Evolutionary conservation across 2,329 filamentous ascomycete species (phyloP), one percentile per base, ranked within the genome.

Genomic region (Pseudocercospora musae): DNA sequence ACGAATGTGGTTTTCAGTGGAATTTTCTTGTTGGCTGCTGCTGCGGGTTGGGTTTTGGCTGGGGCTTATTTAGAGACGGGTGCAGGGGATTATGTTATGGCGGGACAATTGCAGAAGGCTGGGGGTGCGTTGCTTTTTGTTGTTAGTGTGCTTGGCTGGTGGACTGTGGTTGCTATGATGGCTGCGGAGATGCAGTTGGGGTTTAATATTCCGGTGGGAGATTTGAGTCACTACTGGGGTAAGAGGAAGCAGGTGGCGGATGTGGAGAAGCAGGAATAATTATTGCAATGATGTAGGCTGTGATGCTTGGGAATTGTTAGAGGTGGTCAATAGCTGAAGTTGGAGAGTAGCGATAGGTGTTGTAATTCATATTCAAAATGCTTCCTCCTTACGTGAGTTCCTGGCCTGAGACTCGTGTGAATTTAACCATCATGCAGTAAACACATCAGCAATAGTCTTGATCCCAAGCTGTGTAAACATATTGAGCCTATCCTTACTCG

Each of bases 111-210:
- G 58, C 81, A 83, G 60, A 82, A 80, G 74, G 68, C 74, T 60
- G 76, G 75, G 20, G 76, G 74, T 27, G 75, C 75, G 6, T 49
- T 77, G 4, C 59, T 77, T 4, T 84, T 84, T 60, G 71, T 82
- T 0, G 79, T 82, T 0, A 80, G 77, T 0, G 21, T 78, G 0
- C 66, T 84, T 4, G 82, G 82, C 1, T 84, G 81, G 79, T 84
- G 84, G 63, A 81, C 83, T 73, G 79, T 79, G 9, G 78, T 83
- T 54, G 81, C 82, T 4, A 83, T 84, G 61, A 83, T 84, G 79
- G 78, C 79, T 1, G 80, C 78, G 3, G 82, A 84, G 73, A 83
- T 84, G 64, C 75, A 81, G 3, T 78, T 83, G 58, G 77, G 78
- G 0, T 63, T 83, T 40, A 79, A 75, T 27, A 74, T 83, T 2